Evolutionary conservation across 1,284 basidiomycete species (phyloP).

Genomic region (Apiotrichum siamense): DNA sequence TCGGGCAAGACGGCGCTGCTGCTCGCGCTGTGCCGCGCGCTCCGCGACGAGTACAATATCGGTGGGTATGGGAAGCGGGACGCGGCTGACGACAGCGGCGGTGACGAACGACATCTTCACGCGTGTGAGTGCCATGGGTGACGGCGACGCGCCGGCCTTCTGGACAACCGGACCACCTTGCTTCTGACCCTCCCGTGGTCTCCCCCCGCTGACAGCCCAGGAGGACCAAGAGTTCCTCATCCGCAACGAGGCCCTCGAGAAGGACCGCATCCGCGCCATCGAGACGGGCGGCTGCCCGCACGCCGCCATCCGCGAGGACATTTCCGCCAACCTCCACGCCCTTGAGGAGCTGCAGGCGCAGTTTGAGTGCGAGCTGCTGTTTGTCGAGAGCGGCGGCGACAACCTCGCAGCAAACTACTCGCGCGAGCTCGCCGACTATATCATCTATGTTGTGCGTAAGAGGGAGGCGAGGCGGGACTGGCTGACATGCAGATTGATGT

Average conservation of each 20-base stretch:
- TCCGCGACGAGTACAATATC: constrained; percentile 82
- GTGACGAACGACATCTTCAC: constrained; percentile 98
- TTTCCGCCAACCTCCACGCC: constrained; percentile 92
- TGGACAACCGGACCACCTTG: constrained; percentile 1
- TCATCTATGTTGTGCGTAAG: constrained; percentile 87
- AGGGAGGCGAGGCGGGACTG: neutral
- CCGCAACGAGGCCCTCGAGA: constrained; percentile 78
- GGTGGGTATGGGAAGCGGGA: constrained; percentile 51
- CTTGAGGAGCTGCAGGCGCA: constrained; percentile 93
- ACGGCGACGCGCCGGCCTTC: neutral
- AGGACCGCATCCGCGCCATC: constrained; percentile 82
- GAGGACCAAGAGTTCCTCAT: constrained; percentile 98
- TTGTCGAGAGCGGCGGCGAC: constrained; percentile 94
- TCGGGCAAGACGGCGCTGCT: constrained; percentile 96
- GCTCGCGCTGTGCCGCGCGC: constrained; percentile 77
- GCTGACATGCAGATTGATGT: constrained; percentile 51
- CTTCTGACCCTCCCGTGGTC: neutral
- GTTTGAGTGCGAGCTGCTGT: constrained; percentile 71
- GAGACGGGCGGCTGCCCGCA: constrained; percentile 95
- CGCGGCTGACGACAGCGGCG: constrained; percentile 57
- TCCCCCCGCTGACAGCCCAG: neutral
- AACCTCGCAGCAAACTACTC: constrained; percentile 96
- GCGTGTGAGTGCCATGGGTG: constrained; percentile 38
- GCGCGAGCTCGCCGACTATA: constrained; percentile 92
- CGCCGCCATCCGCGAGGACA: constrained; percentile 94